These are phyloP conservation scores for Berkeleyomyces basicola DNA, from an alignment of 2,329 filamentous ascomycete genomes.

Conservation along the genomic window DNA sequence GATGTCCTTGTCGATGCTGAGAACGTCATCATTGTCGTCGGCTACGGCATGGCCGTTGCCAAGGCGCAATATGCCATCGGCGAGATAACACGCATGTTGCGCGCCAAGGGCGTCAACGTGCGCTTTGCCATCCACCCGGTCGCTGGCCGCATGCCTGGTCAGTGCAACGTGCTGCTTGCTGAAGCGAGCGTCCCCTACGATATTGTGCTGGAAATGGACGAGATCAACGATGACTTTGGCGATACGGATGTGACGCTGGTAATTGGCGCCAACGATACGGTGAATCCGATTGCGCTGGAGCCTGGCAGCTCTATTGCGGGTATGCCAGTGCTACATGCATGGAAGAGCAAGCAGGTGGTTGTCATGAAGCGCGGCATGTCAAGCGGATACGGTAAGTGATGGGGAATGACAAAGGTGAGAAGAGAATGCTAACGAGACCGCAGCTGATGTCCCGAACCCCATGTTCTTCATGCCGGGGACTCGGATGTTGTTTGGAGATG, in stretches of 20 bases:
- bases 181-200: slow-evolving; percentile 83
- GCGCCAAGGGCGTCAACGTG: slow-evolving; percentile 61
- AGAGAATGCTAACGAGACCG: slow-evolving; percentile 14
- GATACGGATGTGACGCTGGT: slow-evolving; percentile 78
- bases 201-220: slow-evolving; percentile 87
- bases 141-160: slow-evolving; percentile 80
- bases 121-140: slow-evolving; percentile 85
- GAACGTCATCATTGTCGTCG: slow-evolving; percentile 76
- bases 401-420: no score
- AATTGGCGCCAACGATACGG: slow-evolving; percentile 84
- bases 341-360: slow-evolving; percentile 86
- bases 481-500: slow-evolving; percentile 85
- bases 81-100: slow-evolving; percentile 59
- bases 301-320: slow-evolving; percentile 72
- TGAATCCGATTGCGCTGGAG: slow-evolving; percentile 78
- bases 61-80: slow-evolving; percentile 86
- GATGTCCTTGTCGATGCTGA: slow-evolving; percentile 61
- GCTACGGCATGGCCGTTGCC: slow-evolving; percentile 87
- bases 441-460: slow-evolving; percentile 77
- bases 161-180: slow-evolving; percentile 80
- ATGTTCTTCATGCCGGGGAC: slow-evolving; percentile 88
- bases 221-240: slow-evolving; percentile 82
- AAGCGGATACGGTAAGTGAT: slow-evolving; percentile 58
- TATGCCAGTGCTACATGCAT: slow-evolving; percentile 83
- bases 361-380: slow-evolving; percentile 89